Conservation (phyloP, 164 flowering plant species). For the Nymphaea colorata region DNA sequence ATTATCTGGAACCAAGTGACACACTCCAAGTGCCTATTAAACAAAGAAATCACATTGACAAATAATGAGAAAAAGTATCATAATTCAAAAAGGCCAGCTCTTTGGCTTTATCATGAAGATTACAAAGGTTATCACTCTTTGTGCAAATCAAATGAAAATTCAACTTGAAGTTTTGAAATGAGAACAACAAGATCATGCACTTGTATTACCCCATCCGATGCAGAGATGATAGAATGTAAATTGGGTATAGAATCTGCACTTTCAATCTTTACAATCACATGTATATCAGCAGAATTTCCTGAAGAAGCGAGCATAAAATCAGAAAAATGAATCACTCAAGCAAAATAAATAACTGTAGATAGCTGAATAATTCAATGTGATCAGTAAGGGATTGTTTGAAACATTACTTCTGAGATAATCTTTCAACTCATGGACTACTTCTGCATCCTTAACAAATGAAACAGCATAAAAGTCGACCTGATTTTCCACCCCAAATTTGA, state of each 20-base stretch:
- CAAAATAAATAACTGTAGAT: neutral
- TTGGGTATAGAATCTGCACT: slow-evolving; percentile 94
- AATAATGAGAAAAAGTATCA: neutral
- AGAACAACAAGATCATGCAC: neutral
- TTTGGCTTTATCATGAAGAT: too few relatives aligned
- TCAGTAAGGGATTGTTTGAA: neutral
- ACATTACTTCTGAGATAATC: slow-evolving; percentile 62
- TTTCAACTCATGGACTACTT: slow-evolving; percentile 85
- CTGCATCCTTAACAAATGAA: slow-evolving; percentile 93
- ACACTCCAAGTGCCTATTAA: neutral
- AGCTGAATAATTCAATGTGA: neutral
- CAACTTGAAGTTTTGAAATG: neutral
- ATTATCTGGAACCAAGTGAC: neutral
- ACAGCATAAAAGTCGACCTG: slow-evolving; percentile 93
- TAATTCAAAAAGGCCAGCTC: neutral
- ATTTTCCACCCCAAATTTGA: slow-evolving; percentile 94
- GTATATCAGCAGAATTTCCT: slow-evolving; percentile 25
- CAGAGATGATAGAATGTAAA: slow-evolving; percentile 76
- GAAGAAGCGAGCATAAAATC: slow-evolving; percentile 13
- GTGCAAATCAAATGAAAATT: neutral
- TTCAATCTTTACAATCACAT: slow-evolving; percentile 27
- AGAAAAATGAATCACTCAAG: neutral
- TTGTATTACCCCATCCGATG: slow-evolving; percentile 76
- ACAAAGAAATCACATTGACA: neutral
- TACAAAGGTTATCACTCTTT: too few relatives aligned